Base-by-base conservation (phyloP, 2,329 filamentous ascomycete species). In the Fusarium drepaniforme region DNA sequence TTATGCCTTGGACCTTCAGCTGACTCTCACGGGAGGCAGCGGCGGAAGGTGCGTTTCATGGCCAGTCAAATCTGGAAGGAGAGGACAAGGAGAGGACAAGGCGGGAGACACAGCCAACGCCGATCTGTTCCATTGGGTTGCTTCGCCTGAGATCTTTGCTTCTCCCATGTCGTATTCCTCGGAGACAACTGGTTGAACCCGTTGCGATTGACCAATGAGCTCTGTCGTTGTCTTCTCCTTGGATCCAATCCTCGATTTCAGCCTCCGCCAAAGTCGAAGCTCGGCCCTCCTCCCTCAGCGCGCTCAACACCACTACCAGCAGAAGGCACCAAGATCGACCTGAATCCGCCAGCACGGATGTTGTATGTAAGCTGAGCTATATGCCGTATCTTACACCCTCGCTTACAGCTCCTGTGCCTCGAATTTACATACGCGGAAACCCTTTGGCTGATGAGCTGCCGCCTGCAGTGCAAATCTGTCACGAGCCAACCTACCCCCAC, bases 21-120 rank as follows among this genome's bases (percentile, higher is more conserved):
- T 74, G 46, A 69, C n/a, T 71, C 56, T 68, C 72, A 44, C 37
- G 30, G 23, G 30, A 59, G 37, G 57, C 64, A 62, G 59, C 56
- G 44, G 46, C 51, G 67, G 38, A 69, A 74, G 66, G 58, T 65
- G 56, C 64, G 76, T 78, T 78, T 78, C 68, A 75, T 71, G n/a
- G 63, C 59, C 58, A 70, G 65, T 71, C 75, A 62, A 73, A 72
- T 72, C 58, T 53, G 70, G 65, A 65, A 68, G 60, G 64, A 71
- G 62, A 75, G 59, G 58, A 23, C 40, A 75, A 60, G 33, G 30
- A 71, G 62, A 75, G 59, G 58, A 23, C 40, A 75, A 60, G 33
- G 30, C 33, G 51, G 62, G 53, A 65, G 62, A 59, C 53, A 57
- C 68, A 49, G 71, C 63, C 57, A 49, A 56, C 66, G 64, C 40